Evolutionary conservation across 2,329 filamentous ascomycete genomes (phyloP).

Genomic region (Emergomyces orientalis): DNA sequence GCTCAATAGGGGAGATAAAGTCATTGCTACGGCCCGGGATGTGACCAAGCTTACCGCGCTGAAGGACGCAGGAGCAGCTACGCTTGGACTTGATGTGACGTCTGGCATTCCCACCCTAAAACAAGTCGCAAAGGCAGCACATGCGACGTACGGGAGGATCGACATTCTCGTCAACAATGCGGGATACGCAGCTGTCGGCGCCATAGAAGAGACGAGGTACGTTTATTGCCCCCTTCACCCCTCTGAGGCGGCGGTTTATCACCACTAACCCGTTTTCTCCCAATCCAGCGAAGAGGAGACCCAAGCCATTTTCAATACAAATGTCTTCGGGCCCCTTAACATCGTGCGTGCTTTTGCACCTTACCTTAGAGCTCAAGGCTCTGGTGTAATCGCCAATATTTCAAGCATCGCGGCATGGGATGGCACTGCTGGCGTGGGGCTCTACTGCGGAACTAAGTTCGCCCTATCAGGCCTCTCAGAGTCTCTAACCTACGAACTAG

Average conservation of each 20-base stretch:
- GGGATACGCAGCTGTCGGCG: constrained; percentile 22
- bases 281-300: constrained; percentile 17
- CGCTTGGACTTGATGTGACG: constrained; percentile 22
- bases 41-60: constrained; percentile 21
- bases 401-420: constrained; percentile 27
- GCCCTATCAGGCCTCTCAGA: constrained; percentile 22
- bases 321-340: constrained; percentile 32
- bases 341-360: constrained; percentile 30
- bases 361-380: constrained; percentile 25
- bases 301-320: constrained; percentile 28
- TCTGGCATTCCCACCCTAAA: constrained; percentile 16
- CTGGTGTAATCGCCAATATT: constrained; percentile 31
- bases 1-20: too few species aligned
- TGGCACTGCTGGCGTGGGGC: constrained; percentile 19
- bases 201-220: constrained; percentile 23
- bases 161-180: constrained; percentile 32
- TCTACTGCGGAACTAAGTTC: constrained; percentile 32
- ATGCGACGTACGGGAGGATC: constrained; percentile 20
- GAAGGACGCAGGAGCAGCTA: constrained; percentile 17
- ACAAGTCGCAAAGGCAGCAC: constrained; percentile 15
- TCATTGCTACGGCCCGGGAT: too few species aligned
- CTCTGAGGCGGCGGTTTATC: neutral
- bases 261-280: neutral
- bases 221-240: neutral
- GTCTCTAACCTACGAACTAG: too few species aligned